phyloP scores from a whole-genome alignment of 495 filamentous ascomycete genomes.

The Cercophora scortea region DNA sequence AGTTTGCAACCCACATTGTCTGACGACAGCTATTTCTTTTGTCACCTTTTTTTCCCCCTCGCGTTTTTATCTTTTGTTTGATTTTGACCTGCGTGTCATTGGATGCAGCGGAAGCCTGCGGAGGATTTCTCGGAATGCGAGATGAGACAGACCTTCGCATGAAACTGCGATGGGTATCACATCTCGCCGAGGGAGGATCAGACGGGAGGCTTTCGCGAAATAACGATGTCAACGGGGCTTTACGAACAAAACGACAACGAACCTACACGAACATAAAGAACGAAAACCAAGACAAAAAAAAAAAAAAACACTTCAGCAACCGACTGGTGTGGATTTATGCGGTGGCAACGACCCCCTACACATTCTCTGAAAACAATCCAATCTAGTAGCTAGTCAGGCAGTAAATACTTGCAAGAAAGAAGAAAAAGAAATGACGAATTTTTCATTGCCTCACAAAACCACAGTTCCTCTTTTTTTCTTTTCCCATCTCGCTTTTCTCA shows the following conservation, averaged over 20 bases:
- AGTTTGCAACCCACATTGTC: constrained; percentile 1
- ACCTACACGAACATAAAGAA: neutral
- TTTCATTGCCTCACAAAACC: too few species aligned
- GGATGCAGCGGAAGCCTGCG: neutral
- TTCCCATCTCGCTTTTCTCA: too few species aligned
- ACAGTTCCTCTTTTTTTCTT: too few species aligned
- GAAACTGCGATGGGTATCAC: neutral
- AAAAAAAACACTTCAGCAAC: neutral
- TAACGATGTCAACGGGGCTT: neutral
- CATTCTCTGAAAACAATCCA: too few species aligned
- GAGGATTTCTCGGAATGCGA: neutral
- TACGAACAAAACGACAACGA: neutral
- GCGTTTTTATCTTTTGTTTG: neutral
- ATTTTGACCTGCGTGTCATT: neutral
- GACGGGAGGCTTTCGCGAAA: neutral
- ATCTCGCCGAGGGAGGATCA: neutral
- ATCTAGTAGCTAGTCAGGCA: too few species aligned
- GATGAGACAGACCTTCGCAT: neutral
- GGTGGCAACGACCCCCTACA: too few species aligned
- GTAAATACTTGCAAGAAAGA: too few species aligned
- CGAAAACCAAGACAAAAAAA: neutral
- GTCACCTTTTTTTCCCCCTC: neutral
- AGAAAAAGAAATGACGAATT: too few species aligned
- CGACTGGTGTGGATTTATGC: neutral
- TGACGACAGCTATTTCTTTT: constrained; percentile 1